Evolutionary conservation across 2,329 filamentous ascomycete genomes (phyloP), one percentile per base, ranked within the genome.

Genomic region (Botrytis tulipae): DNA sequence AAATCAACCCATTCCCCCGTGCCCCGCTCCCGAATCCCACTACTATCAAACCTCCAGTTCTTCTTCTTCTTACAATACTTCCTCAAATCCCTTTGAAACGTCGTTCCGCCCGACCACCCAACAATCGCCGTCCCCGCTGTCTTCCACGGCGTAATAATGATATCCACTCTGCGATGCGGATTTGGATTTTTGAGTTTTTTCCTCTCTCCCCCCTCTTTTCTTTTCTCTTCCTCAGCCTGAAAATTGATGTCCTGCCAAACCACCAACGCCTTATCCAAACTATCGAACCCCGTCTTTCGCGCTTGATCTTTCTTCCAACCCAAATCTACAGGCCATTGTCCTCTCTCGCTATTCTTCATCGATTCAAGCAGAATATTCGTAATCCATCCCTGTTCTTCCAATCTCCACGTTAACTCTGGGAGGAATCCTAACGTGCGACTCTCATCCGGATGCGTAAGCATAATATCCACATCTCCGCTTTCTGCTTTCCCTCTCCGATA

Each of bases 101-200:
- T 98, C 0, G 91, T 97, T 1, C 91, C 95, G 0, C 94, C 93
- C 25, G 89, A 92, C 96, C 95, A 98, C 2, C 94, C 95, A 29
- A 95, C 84, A 6, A 98, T 87, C 0, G 95, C 95, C 78, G 94
- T 98, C 0, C 96, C 95, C 0, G 93, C 90, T 0, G 94, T 97
- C 73, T 90, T 91, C 93, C 95, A 98, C 0, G 95, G 94, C 35
- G 90, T 90, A 75, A 98, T 86, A 77, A 98, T 95, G 73, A 98
- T 97, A 80, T 98, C 95, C 1, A 98, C 95, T 63, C 95, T 87
- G 32, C 94, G 89, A 80, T 97, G 95, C 0, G 88, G 87, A 77
- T 94, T 93, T 0, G 89, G 87, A 74, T 94, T 95, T 78, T 87
- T 88, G 2, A 83, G 81, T 40, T 75, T 57, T 7, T 29, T 29